Base-by-base conservation (phyloP, 106 monocot species). In the Dactylorhiza incarnata region DNA sequence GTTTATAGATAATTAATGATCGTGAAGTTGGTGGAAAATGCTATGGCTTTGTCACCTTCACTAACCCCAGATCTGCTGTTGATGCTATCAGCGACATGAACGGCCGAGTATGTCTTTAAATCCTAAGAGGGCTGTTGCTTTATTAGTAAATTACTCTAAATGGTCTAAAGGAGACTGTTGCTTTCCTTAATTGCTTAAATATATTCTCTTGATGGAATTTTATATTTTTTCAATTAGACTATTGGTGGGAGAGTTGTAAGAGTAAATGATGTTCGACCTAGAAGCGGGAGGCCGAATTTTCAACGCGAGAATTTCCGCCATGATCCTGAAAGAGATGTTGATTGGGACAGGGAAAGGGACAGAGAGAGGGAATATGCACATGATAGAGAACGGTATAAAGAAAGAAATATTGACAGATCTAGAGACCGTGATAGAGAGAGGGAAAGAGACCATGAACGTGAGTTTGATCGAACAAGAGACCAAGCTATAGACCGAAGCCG, bases 31-130 rank as follows among this genome's bases (percentile, higher is more conserved):
- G 93, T 12, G 96, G 96, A 49, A 96, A 93, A 79, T 96, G 96
- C 78, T 96, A 93, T 84, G 96, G 93, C 19, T 96, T 96, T 81
- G 87, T 96, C 52, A 96, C 96, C 5, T 96, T 93, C 68, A 89
- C 84, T 23, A 93, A 96, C 54, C 93, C 96, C 44, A 83, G 89
- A 55, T 93, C 93, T 62, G 96, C 93, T 76, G 54, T 81, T 49
- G 81, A 90, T 82, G 96, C 96, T 68, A 96, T 96, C 49, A 74
- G 53, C 43, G 89, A 93, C 48, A 96, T 96, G 96, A 81, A 96
- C 87, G 90, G 92, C 71, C 82, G 87, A 80, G 96, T 96, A 87
- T 73, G 52, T 56, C 4, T 75, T 78, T 73, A 19, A 24, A 66
- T 79, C 13, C 24, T 50, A 1, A 74, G 48, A 23, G 37, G 37